Evolutionary conservation across 163 green algal genomes (phyloP).

Genomic region (Prototheca wickerhamii): DNA sequence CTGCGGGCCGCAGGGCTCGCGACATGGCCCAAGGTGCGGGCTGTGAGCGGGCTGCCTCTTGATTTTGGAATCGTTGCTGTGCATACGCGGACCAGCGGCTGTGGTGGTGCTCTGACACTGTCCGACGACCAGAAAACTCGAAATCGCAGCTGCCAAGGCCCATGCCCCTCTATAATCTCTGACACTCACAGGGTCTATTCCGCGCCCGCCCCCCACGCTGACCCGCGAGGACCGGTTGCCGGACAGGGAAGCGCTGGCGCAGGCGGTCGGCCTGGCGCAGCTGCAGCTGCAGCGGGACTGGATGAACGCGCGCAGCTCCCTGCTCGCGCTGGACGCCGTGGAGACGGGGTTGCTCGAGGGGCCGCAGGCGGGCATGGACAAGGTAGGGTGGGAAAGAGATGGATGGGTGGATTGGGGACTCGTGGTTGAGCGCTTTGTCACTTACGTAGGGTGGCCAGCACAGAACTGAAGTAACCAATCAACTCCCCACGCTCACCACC

Average conservation of each 20-base stretch:
- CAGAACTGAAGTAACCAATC: not conserved
- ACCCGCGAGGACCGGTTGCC: not conserved
- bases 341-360: not conserved
- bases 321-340: not conserved
- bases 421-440: no score
- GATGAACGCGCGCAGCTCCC: not conserved
- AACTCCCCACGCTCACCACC: not conserved
- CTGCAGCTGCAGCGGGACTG: not conserved
- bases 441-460: no score
- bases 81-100: no score
- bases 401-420: not conserved
- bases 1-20: slow-evolving; percentile 28
- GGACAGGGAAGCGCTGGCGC: not conserved
- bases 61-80: no score
- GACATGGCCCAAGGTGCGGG: not conserved
- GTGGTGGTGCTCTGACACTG: no score
- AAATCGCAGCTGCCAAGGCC: no score
- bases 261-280: not conserved
- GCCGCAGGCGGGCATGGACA: not conserved
- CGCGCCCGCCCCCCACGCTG: no score
- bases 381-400: not conserved
- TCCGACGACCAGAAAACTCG: no score
- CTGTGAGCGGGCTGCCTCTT: no score
- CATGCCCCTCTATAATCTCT: no score
- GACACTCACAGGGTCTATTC: no score